Percentiles rank a stretch among this genome's conserved stretches.
phyloP scores from a whole-genome alignment of 225 moss, liverwort and hornwort species.

The Climacium dendroides region DNA sequence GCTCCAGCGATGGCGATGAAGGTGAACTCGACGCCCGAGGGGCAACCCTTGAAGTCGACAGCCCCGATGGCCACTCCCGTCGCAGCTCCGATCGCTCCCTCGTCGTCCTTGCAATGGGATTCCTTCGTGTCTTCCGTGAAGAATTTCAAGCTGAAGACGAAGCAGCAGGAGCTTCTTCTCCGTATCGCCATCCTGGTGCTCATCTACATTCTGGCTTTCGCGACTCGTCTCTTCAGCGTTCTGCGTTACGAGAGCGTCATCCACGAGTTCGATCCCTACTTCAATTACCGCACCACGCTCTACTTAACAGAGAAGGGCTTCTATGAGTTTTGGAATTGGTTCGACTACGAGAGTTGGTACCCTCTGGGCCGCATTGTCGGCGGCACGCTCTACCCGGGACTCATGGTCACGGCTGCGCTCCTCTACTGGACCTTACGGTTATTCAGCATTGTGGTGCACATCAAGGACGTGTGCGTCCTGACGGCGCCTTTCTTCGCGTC shows the following conservation, averaged over 20 bases:
- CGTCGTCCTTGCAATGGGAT: slow-evolving; percentile 4
- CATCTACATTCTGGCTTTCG: slow-evolving; percentile 83
- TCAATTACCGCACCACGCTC: slow-evolving; percentile 95
- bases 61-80: not conserved
- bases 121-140: slow-evolving; percentile 6
- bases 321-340: slow-evolving; percentile 99
- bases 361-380: slow-evolving; percentile 96
- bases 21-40: not conserved
- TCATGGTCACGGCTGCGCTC: slow-evolving; percentile 96
- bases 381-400: slow-evolving; percentile 89
- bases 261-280: slow-evolving; percentile 99
- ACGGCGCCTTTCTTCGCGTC: slow-evolving; percentile 97
- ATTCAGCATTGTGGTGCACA: slow-evolving; percentile 80
- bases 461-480: slow-evolving; percentile 92
- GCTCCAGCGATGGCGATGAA: slow-evolving; percentile 4
- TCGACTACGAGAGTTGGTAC: slow-evolving; percentile 99
- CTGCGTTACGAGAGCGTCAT: slow-evolving; percentile 93
- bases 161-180: slow-evolving; percentile 90
- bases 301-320: slow-evolving; percentile 93
- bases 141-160: slow-evolving; percentile 73
- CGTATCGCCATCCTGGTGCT: slow-evolving; percentile 71
- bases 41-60: not conserved
- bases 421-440: slow-evolving; percentile 72
- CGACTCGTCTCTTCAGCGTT: slow-evolving; percentile 88
- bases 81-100: not conserved